Evolutionary conservation across 2,329 filamentous ascomycete genomes (phyloP).

Genomic region (Cucurbitaria berberidis): DNA sequence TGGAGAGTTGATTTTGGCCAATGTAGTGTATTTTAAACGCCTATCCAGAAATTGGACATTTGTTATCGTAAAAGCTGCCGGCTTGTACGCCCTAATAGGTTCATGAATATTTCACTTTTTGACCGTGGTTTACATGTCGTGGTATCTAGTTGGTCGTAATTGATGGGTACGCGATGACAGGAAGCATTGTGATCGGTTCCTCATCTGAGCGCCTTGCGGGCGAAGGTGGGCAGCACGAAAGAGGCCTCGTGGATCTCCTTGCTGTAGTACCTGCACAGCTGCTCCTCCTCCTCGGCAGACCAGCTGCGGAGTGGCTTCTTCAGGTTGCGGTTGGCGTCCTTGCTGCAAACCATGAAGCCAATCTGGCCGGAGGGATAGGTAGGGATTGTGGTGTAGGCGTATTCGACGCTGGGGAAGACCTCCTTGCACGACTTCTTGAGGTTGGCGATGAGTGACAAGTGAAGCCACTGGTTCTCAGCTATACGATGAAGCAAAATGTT

Average conservation of each 20-base stretch:
- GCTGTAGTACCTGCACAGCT: constrained; percentile 96
- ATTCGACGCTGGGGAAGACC: constrained; percentile 97
- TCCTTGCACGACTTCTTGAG: constrained; percentile 97
- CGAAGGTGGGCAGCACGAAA: constrained; percentile 93
- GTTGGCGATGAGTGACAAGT: constrained; percentile 89
- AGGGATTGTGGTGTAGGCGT: constrained; percentile 98
- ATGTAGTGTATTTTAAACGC: not conserved
- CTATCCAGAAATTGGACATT: not conserved
- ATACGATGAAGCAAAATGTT: constrained; percentile 24
- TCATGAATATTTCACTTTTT: constrained; percentile 27
- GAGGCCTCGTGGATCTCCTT: constrained; percentile 93
- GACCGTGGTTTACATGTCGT: constrained; percentile 32
- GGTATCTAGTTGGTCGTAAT: constrained; percentile 41
- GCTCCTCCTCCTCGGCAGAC: constrained; percentile 86
- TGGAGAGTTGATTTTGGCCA: not conserved
- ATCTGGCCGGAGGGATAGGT: constrained; percentile 99
- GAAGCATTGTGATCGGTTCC: constrained; percentile 5
- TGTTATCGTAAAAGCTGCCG: not conserved
- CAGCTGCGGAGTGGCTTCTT: constrained; percentile 83
- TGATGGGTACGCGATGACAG: constrained; percentile 13
- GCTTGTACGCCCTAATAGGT: not conserved
- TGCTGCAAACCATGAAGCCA: constrained; percentile 99
- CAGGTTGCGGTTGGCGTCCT: constrained; percentile 84
- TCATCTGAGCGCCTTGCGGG: constrained; percentile 70
- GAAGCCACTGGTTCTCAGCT: constrained; percentile 99